Evolutionary conservation across 805 yeast species (phyloP), one percentile per base, ranked within the genome.

Genomic region (Kluyveromyces dobzhanskii): DNA sequence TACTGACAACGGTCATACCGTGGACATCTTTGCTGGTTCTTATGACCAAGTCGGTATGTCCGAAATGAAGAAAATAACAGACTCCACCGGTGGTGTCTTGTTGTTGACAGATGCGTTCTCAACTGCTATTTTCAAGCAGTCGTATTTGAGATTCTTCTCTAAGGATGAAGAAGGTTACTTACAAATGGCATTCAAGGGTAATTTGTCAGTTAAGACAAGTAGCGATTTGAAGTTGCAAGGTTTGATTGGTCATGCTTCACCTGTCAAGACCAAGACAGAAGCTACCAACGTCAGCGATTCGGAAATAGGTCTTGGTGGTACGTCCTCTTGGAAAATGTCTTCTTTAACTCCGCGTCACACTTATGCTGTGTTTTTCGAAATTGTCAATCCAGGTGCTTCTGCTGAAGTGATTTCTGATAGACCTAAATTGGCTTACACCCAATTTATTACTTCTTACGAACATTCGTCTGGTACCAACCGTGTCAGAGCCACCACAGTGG

Each of bases 1-100:
- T 27, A 75, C 90, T 35, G 62, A 65, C 17, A 75, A 76, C 47
- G 84, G 86, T 12, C 95, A 85, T 54, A 76, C 90, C 21, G 78
- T 88, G 43, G 96, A 88, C 61, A 76, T 88, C 35, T 87, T 85
- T 64, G 95, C 94, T 23, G 96, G 97, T 45, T 85, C 95, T 66
- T 86, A 85, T 61, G 97, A 88, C 66, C 97, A 88, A 70, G 81
- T 87, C 43, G 97, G 97, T 58, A 75, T 88, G 69, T 79, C 78
- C 52, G 97, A 88, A 67, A 88, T 88, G 97, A 83, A 86, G 64
- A 70, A 80, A 42, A 67, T 90, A 46, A 75, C 94, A 42, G 82
- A 84, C 62, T 70, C 75, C 50, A 87, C 96, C 7, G 97, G 97
- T 47, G 97, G 97, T 64, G 80, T 82, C 17, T 65, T 90, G 44